Percentiles rank a stretch among this genome's conserved stretches.
phyloP scores from a whole-genome alignment of 2,329 filamentous ascomycete species.

The Rutstroemia sp. region DNA sequence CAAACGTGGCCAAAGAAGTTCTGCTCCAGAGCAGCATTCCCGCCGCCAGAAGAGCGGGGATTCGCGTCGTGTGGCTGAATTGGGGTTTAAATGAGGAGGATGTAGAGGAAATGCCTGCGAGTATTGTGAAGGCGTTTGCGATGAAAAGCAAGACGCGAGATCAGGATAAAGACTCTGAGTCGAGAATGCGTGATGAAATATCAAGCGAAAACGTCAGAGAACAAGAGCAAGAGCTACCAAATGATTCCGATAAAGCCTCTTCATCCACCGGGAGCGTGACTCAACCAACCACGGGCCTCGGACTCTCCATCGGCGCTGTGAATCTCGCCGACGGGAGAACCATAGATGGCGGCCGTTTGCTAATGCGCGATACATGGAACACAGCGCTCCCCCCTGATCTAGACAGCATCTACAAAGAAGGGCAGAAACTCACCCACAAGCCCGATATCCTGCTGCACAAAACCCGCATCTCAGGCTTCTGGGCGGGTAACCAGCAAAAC shows the following conservation, averaged over 20 bases:
- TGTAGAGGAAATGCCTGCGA: not conserved
- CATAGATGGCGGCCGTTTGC: not conserved
- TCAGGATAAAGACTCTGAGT: not conserved
- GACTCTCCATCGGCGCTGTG: not conserved
- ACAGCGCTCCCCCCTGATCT: not conserved
- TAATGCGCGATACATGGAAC: not conserved
- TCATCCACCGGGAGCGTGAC: too few species aligned
- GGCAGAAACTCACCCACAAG: too few species aligned
- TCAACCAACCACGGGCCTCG: not conserved
- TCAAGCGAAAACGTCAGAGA: too few species aligned
- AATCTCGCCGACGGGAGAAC: not conserved
- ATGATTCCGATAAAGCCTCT: too few species aligned
- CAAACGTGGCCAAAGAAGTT: not conserved
- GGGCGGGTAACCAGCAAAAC: not conserved
- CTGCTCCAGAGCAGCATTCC: not conserved
- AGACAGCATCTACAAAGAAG: not conserved
- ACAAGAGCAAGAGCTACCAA: too few species aligned
- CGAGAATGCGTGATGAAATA: too few species aligned
- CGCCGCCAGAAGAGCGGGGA: not conserved
- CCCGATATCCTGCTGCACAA: not conserved
- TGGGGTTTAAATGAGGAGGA: slow-evolving; percentile 6
- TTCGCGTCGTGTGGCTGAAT: not conserved
- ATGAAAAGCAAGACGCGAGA: not conserved
- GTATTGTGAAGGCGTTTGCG: not conserved
- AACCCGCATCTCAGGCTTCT: not conserved